phyloP scores from a whole-genome alignment of 768 basidiomycete genomes.

The Tulasnella sp. region DNA sequence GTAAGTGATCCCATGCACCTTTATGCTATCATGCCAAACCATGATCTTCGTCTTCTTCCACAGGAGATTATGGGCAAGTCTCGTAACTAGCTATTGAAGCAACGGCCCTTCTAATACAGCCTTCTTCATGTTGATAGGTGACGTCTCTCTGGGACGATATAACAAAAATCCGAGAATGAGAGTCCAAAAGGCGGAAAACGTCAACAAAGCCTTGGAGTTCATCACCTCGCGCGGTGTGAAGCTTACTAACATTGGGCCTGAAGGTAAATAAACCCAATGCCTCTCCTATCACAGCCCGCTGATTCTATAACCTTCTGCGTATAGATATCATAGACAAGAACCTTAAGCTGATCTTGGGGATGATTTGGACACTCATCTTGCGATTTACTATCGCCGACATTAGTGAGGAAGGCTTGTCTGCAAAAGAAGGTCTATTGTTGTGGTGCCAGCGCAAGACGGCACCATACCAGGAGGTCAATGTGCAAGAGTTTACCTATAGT shows the following conservation, averaged over 20 bases:
- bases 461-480: slow-evolving; percentile 82
- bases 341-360: slow-evolving; percentile 92
- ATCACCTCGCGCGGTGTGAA: slow-evolving; percentile 90
- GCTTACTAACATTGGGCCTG: slow-evolving; percentile 94
- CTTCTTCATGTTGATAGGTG: slow-evolving; percentile 39
- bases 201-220: slow-evolving; percentile 91
- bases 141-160: slow-evolving; percentile 88
- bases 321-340: slow-evolving; percentile 98
- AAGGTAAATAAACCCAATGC: slow-evolving; percentile 42
- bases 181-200: slow-evolving; percentile 97
- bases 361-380: slow-evolving; percentile 98
- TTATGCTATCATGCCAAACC: slow-evolving; percentile 13
- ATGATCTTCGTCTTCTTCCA: not conserved
- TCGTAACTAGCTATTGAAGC: not conserved
- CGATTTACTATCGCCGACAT: slow-evolving; percentile 98
- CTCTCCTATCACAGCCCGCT: not conserved
- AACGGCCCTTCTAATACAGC: not conserved
- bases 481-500: slow-evolving; percentile 85
- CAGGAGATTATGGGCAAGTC: slow-evolving; percentile 92
- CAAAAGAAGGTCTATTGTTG: slow-evolving; percentile 90
- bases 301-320: not conserved
- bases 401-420: slow-evolving; percentile 97
- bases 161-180: slow-evolving; percentile 84
- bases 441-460: slow-evolving; percentile 98
- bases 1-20: slow-evolving; percentile 35